Base-by-base conservation (phyloP, 768 basidiomycete species). In the Boletus rubescentipes region DNA sequence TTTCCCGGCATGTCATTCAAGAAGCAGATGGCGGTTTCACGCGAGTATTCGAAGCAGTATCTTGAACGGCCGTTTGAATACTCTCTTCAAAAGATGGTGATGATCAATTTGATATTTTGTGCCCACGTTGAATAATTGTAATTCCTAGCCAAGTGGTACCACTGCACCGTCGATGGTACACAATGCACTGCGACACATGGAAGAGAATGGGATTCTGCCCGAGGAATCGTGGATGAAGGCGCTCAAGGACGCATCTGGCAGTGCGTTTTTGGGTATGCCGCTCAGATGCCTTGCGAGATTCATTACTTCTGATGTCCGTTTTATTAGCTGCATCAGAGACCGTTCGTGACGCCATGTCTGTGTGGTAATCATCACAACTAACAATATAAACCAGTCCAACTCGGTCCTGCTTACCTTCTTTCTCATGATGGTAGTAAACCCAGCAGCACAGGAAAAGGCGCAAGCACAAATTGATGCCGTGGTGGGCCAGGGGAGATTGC, bases 391-490 rank as follows among this genome's bases (percentile, higher is more conserved):
- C 3, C 9, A 57, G 59, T 47, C 57, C 7, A 14, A 23, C 20
- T 45, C 49, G 20, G 12, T 37, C 31, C 14, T 60, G 20, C 21
- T 44, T 41, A 14, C 37, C 2, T 57, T 57, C 44, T 45, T 50
- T n/a, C 44, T 43, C 3, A 18, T 46, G 26, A 57, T 53, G 37
- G 21, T 45, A 4, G 16, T 54, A 42, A 16, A 50, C 35, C 56
- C 61, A 23, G 53, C 53, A n/a, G 53, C 30, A 5, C 62, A 64
- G 30, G 48, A 48, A 35, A 51, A 29, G 6, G 54, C 46, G 0
- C 49, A 55, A 12, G 40, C 55, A 10, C 40, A 57, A 29, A 57
- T 62, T 2, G 61, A 65, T 35, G 15, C 41, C 3, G 47, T 65
- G 0, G 53, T 64, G 14, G 59, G 61, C 23, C 63, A 48, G 34